Base-by-base conservation (phyloP, 2,329 filamentous ascomycete genomes). In the Orbilia blumenaviensis region DNA sequence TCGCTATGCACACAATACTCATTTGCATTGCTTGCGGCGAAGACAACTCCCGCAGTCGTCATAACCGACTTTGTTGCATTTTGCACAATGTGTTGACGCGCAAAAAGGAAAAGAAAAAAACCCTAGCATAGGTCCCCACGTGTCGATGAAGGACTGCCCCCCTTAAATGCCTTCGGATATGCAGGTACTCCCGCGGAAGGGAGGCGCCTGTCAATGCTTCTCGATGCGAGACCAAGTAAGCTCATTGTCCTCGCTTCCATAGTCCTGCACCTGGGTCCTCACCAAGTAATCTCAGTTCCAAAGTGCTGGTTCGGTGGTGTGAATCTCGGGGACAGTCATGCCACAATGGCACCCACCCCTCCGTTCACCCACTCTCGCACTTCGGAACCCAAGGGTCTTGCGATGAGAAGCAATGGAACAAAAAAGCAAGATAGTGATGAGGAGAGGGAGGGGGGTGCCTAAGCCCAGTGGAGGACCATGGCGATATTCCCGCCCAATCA, bases 41-140 rank as follows among this genome's bases (percentile, higher is more conserved):
- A 44, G 29, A 10, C 3, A 5, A 12, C 10, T n/a, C 18, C 16
- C 0, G 18, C 2, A n/a, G n/a, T n/a, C n/a, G n/a, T n/a, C n/a
- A 9, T 27, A 34, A 48, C 42, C 23, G 12, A 38, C 56, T 44
- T 63, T 75, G 71, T 75, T 75, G 71, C 71, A 75, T 75, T 75
- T 75, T 75, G 63, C 12, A n/a, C 25, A 1, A 38, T 75, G 71
- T 52, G 63, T 75, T 75, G 71, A 6, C 54, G 12, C 29, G n/a
- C 18, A 63, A 62, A 34, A 36, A 36, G 18, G 48, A 54, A 42
- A 36, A 46, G n/a, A 34, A 66, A 48, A 66, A 32, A 54, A 27
- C 16, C 50, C 29, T 18, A 48, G 38, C n/a, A n/a, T n/a, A 18
- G 9, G 41, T 48, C 56, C 50, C 58, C 58, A 72, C 66, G 66